Base-by-base conservation (phyloP, 345 rosid species). In the Crucihimalaya himalaica region DNA sequence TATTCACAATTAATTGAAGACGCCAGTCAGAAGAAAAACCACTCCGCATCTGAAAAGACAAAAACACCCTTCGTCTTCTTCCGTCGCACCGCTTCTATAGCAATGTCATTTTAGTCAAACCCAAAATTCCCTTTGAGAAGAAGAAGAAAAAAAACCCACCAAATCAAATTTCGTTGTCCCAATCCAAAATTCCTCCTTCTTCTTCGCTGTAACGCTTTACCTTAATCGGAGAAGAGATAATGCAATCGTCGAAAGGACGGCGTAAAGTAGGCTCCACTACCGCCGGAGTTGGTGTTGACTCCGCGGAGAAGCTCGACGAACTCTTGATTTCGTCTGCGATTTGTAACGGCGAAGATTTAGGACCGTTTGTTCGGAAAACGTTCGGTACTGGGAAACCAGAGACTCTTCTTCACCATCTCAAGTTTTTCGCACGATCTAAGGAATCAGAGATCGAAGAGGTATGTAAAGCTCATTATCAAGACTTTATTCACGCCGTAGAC, bases 361-460 rank as follows among this genome's bases (percentile, higher is more conserved):
- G 96, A 8, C 89, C 98, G 1, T 94, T 91, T 79, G 86, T 91
- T 62, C 89, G 98, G 70, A 92, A 90, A 74, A 90, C 80, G 52
- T 94, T 94, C 69, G 83, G 86, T 34, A 82, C 90, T 3, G 96
- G 97, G 1, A 88, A 84, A 81, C 98, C 97, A 7, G 98, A 94
- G 82, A 76, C 83, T 9, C 92, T 94, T 57, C 92, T 88, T 72
- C 96, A 87, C 65, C 91, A 85, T 72, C 95, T 94, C 79, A 97
- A 97, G 69, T 83, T 80, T 75, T 94, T 94, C 77, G 76, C 95
- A 28, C 90, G 97, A 67, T 83, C 95, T 47, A 94, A 94, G 59
- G 98, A 94, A 56, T 85, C 97, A 5, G 98, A 94, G 86, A 94
- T 94, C 83, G 98, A 94, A 34, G 98, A 91, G 76, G 97, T 94